These are phyloP conservation scores for Solanum raphanifolium DNA, from an alignment of 257 asterid genomes.

Conservation along the genomic window DNA sequence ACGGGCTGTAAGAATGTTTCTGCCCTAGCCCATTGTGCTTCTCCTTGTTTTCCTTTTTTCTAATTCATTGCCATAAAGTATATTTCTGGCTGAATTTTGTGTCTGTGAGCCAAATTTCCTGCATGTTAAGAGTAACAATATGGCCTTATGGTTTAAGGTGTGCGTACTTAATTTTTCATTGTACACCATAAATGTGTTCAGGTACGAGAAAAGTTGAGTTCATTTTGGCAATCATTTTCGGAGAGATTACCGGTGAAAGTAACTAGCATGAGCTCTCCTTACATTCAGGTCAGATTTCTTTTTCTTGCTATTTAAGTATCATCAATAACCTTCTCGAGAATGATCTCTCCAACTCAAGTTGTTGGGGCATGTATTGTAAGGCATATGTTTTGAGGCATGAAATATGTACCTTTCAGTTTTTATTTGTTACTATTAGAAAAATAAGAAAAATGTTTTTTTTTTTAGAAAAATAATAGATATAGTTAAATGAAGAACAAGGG, in stretches of 20 bases:
- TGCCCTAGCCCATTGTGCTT: background rate
- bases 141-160: background rate
- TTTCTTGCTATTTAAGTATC: background rate
- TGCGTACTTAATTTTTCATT: background rate
- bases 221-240: slow-evolving; percentile 69
- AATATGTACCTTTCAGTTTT: background rate
- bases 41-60: background rate
- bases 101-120: background rate
- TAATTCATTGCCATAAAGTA: background rate
- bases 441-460: background rate
- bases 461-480: background rate
- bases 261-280: slow-evolving; percentile 27
- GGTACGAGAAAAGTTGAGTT: slow-evolving; percentile 57
- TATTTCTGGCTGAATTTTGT: background rate
- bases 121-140: background rate
- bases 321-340: background rate
- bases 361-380: background rate
- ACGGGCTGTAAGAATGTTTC: slow-evolving; percentile 34
- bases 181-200: slow-evolving; percentile 8
- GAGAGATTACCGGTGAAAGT: slow-evolving; percentile 35
- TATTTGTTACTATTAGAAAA: background rate
- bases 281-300: slow-evolving; percentile 25
- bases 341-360: background rate
- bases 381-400: background rate
- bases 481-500: background rate